These are phyloP conservation scores for Hymenoscyphus occultus DNA, from an alignment of 2,329 filamentous ascomycete species.

Conservation along the genomic window DNA sequence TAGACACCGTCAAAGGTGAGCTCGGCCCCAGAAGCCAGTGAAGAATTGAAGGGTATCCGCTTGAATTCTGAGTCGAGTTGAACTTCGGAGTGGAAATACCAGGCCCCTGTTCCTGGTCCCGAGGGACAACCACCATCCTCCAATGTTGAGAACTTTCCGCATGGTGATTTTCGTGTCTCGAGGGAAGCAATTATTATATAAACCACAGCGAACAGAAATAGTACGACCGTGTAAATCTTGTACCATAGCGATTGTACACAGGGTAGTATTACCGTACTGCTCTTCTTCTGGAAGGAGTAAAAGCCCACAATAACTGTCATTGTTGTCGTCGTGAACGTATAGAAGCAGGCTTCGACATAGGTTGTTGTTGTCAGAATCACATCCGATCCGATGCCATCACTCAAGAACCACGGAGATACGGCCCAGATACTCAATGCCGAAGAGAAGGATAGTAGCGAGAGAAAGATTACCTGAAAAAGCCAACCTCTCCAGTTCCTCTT, in stretches of 20 bases:
- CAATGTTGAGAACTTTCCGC: background rate
- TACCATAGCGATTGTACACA: slow-evolving; percentile 12
- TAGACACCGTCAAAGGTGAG: too few species aligned
- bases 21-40: too few species aligned
- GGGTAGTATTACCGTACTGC: slow-evolving; percentile 7
- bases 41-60: too few species aligned
- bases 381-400: too few species aligned
- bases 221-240: slow-evolving; percentile 5
- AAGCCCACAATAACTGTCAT: background rate
- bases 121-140: too few species aligned
- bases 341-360: background rate
- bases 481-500: background rate
- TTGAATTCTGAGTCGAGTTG: too few species aligned
- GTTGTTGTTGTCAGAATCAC: background rate
- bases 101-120: too few species aligned
- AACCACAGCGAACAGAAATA: background rate
- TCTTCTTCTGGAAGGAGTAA: background rate
- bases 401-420: background rate
- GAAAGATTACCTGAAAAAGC: background rate
- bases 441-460: background rate
- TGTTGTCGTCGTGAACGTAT: background rate
- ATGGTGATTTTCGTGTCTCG: slow-evolving; percentile 5
- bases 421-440: background rate
- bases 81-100: too few species aligned
- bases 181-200: background rate